phyloP scores from a whole-genome alignment of 2,329 filamentous ascomycete genomes.

The Gaeumannomyces tritici region DNA sequence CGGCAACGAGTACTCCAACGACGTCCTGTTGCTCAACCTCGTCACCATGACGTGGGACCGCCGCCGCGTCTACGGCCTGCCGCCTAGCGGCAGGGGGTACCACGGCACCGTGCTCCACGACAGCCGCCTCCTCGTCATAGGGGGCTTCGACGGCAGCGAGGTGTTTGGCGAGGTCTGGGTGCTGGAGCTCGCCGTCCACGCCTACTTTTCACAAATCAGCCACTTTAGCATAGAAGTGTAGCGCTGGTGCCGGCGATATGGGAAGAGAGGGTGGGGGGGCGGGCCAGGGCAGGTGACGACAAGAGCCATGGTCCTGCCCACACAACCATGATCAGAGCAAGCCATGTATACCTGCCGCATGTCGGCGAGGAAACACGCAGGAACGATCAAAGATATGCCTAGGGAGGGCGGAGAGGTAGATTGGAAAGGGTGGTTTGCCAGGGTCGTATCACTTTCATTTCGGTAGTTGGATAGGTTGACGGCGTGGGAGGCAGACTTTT shows the following conservation, averaged over 20 bases:
- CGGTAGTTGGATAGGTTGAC: too few relatives aligned
- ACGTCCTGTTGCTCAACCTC: conserved; percentile 58
- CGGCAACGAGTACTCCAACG: conserved; percentile 59
- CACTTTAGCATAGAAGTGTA: conserved; percentile 62
- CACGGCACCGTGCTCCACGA: conserved; percentile 59
- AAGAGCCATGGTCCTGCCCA: too few relatives aligned
- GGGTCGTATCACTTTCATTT: not conserved
- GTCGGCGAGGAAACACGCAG: not conserved
- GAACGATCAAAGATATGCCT: not conserved
- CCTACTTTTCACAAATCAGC: conserved; percentile 65
- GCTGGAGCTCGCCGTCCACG: conserved; percentile 58
- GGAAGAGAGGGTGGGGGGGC: not conserved
- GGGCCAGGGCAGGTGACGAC: too few relatives aligned
- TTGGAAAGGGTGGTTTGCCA: not conserved
- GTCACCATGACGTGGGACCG: conserved; percentile 68
- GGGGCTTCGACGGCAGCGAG: conserved; percentile 58
- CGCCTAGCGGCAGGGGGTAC: conserved; percentile 55
- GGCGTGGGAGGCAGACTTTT: not conserved
- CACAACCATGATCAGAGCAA: too few relatives aligned
- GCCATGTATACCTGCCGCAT: not conserved
- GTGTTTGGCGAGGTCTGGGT: conserved; percentile 61
- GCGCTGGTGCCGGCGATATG: not conserved
- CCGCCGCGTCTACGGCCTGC: conserved; percentile 52
- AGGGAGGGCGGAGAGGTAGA: not conserved
- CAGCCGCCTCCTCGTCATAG: conserved; percentile 52